These are phyloP conservation scores for Rhizophagus prolifer DNA, from an alignment of 192 early-diverging fungal genomes.

Conservation along the genomic window DNA sequence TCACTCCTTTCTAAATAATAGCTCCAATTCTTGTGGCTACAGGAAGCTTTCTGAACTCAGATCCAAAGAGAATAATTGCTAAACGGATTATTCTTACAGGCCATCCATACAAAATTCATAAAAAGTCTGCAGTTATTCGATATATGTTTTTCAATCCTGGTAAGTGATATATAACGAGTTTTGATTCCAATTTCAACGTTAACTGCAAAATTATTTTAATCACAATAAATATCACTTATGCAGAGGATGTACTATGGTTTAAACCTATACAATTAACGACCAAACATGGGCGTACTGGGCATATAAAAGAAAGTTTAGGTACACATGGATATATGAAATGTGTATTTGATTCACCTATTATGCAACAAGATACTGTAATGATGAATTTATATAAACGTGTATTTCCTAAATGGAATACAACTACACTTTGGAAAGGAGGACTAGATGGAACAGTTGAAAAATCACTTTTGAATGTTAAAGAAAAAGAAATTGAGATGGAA, in stretches of 20 bases:
- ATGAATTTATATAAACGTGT: constrained; percentile 96
- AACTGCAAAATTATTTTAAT: background rate
- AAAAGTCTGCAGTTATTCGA: constrained; percentile 87
- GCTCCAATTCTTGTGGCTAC: constrained; percentile 73
- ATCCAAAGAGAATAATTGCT: constrained; percentile 86
- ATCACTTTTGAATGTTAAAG: background rate
- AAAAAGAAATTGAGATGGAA: background rate
- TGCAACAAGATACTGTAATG: constrained; percentile 92
- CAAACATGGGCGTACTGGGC: constrained; percentile 88
- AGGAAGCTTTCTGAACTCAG: constrained; percentile 72
- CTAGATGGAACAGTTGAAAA: constrained; percentile 15
- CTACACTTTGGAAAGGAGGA: constrained; percentile 43
- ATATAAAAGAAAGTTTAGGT: constrained; percentile 91
- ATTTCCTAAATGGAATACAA: constrained; percentile 96
- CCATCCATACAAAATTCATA: constrained; percentile 93
- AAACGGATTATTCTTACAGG: constrained; percentile 95
- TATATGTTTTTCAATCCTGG: constrained; percentile 94
- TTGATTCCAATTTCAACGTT: background rate
- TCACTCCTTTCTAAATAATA: background rate
- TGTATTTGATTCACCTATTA: constrained; percentile 84
- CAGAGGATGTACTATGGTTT: constrained; percentile 91
- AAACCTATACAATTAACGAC: constrained; percentile 92
- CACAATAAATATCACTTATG: background rate
- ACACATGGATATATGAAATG: constrained; percentile 98
- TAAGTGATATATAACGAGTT: constrained; percentile 11